Base-by-base conservation (phyloP, 2,329 filamentous ascomycete species). In the Diaporthe sp. region DNA sequence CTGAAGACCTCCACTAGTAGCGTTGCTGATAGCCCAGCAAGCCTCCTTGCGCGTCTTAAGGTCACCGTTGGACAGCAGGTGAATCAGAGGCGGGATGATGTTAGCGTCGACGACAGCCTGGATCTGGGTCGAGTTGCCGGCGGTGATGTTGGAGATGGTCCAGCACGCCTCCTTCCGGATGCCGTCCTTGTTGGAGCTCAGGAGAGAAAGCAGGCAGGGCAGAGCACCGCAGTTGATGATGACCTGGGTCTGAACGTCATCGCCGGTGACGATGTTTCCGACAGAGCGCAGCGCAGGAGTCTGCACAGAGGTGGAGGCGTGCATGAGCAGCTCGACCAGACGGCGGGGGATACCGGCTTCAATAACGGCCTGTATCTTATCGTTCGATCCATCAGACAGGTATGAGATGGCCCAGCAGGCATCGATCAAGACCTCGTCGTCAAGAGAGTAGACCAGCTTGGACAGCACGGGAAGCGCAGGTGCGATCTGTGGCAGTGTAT, bases 321-420 rank as follows among this genome's bases (percentile, higher is more conserved):
- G 97, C 94, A 98, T 98, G 78, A 99, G 91, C 74, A 99, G 91
- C 89, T 99, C 97, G 6, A 99, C 97, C 10, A 99, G 92, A 77
- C 97, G 94, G 79, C 97, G 96, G 77, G 97, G 97, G 78, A 99
- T 99, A 79, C 97, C 96, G 59, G 96, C 97, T 87, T 99, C 97
- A 81, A 99, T 98, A 74, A 99, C 97, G 62, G 97, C 96, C 87
- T 99, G 97, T 78, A 99, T 99, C 89, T 99, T 99, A 83, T 99
- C 97, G 85, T 99, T 99, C 81, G 96, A 95, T 58, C 97, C 97
- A 85, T 99, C 97, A 4, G 97, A 98, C 28, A 99, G 92, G 83
- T 99, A 99, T 0, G 96, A 98, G 82, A 99, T 98, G 77, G 97
- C 97, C 97, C 97, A 99, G 92, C 97, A 99, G 76, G 97, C 97